Evolutionary conservation across 1,284 basidiomycete species (phyloP).

Genomic region (Irpex sp.): DNA sequence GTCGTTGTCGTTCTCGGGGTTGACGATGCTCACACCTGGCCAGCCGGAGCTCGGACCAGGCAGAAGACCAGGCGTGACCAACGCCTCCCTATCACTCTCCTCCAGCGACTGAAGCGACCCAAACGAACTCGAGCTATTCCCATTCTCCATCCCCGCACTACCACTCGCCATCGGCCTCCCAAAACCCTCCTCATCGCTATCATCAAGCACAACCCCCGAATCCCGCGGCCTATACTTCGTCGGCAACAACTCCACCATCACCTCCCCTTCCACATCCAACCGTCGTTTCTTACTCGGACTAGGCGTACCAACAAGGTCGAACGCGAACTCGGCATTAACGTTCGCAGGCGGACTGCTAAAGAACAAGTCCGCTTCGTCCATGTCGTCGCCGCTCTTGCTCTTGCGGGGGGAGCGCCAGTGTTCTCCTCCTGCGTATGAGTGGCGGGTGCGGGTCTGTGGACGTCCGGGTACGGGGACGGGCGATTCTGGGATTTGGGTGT

Average conservation of each 20-base stretch:
- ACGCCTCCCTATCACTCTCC: slow-evolving; percentile 49
- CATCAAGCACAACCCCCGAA: slow-evolving; percentile 54
- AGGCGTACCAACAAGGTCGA: slow-evolving; percentile 56
- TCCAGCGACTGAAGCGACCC: slow-evolving; percentile 49
- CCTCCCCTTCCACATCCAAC: slow-evolving; percentile 14
- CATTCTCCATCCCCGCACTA: slow-evolving; percentile 26
- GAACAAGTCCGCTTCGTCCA: slow-evolving; percentile 59
- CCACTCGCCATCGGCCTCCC: neutral
- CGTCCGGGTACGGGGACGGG: slow-evolving; percentile 9
- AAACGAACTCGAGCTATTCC: slow-evolving; percentile 54
- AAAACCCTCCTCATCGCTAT: slow-evolving; percentile 15
- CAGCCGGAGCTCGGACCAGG: slow-evolving; percentile 57
- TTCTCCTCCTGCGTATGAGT: slow-evolving; percentile 54
- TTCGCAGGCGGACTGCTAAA: slow-evolving; percentile 39
- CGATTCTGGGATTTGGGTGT: slow-evolving; percentile 10
- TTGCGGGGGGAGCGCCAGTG: slow-evolving; percentile 10
- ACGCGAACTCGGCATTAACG: neutral
- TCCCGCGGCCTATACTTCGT: slow-evolving; percentile 72
- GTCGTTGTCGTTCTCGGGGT: slow-evolving; percentile 36
- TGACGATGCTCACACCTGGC: slow-evolving; percentile 48
- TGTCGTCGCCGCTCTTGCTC: slow-evolving; percentile 17
- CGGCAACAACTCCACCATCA: slow-evolving; percentile 37
- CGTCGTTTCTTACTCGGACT: slow-evolving; percentile 48
- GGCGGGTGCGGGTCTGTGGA: slow-evolving; percentile 42
- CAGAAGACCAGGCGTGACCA: slow-evolving; percentile 62